These are phyloP conservation scores for Saturnispora kantuleensis DNA, from an alignment of 805 yeast species.

Conservation along the genomic window DNA sequence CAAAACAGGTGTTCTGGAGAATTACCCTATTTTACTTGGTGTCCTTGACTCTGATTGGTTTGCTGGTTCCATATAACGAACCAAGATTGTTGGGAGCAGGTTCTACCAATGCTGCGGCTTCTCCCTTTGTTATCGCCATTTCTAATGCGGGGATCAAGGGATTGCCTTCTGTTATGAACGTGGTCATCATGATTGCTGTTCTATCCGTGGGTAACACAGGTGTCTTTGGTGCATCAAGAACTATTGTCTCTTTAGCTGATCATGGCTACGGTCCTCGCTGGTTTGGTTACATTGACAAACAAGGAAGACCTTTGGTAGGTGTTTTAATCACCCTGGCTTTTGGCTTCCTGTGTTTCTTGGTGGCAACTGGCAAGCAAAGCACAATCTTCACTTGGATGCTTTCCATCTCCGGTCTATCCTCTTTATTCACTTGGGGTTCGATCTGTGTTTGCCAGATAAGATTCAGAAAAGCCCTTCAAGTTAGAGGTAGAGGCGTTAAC, in stretches of 20 bases:
- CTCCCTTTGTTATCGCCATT: constrained; percentile 71
- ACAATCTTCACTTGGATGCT: constrained; percentile 64
- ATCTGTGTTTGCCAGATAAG: constrained; percentile 60
- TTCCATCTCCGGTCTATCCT: constrained; percentile 64
- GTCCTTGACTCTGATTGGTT: constrained; percentile 38
- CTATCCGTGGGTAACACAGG: constrained; percentile 71
- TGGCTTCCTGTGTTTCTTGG: constrained; percentile 52
- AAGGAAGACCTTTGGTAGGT: constrained; percentile 71
- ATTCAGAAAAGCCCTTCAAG: constrained; percentile 55
- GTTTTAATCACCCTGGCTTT: constrained; percentile 41
- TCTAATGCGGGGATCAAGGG: constrained; percentile 50
- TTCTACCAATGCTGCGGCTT: constrained; percentile 46
- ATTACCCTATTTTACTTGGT: constrained; percentile 44
- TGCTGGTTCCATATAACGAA: constrained; percentile 47
- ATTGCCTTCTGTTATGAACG: constrained; percentile 65
- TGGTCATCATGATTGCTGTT: constrained; percentile 62
- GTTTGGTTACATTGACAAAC: constrained; percentile 60
- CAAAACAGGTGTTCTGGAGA: constrained; percentile 53
- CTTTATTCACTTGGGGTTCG: constrained; percentile 72
- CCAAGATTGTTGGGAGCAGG: constrained; percentile 36
- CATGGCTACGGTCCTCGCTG: constrained; percentile 58
- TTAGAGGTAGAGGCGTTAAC: constrained; percentile 56
- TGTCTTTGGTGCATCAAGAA: constrained; percentile 60
- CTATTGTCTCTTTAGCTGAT: constrained; percentile 56
- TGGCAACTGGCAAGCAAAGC: constrained; percentile 47